phyloP scores from a whole-genome alignment of 1,139 yeast species.

The Meyerozyma sp. region DNA sequence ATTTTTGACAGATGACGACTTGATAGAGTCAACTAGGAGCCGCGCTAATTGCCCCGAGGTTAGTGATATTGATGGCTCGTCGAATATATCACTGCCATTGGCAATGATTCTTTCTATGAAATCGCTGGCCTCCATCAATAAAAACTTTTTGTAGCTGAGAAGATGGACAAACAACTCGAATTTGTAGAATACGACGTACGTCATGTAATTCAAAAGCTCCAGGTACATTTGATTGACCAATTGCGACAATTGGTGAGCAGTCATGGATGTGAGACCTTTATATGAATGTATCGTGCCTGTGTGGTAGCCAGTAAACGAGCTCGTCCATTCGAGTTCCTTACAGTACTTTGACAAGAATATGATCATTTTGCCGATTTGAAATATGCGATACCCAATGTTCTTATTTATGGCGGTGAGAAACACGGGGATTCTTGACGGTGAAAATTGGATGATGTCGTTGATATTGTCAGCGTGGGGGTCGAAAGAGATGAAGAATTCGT shows the following conservation, averaged over 20 bases:
- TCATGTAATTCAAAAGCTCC: constrained; percentile 54
- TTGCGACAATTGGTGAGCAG: constrained; percentile 18
- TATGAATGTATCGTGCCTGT: neutral
- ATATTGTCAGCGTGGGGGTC: constrained; percentile 25
- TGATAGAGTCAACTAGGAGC: constrained; percentile 61
- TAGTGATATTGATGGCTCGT: constrained; percentile 57
- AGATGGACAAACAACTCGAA: constrained; percentile 53
- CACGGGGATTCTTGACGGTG: constrained; percentile 48
- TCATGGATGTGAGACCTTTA: constrained; percentile 29
- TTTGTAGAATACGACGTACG: constrained; percentile 44
- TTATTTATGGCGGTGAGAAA: constrained; percentile 40
- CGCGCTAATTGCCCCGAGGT: constrained; percentile 65
- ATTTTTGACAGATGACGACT: constrained; percentile 54
- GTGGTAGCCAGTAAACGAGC: constrained; percentile 24
- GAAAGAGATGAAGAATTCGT: constrained; percentile 62
- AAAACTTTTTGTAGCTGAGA: constrained; percentile 55
- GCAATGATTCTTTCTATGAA: constrained; percentile 62
- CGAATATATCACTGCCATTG: constrained; percentile 51
- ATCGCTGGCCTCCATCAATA: constrained; percentile 73
- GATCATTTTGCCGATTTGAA: constrained; percentile 75
- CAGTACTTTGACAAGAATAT: constrained; percentile 65
- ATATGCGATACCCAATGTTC: constrained; percentile 49
- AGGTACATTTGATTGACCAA: constrained; percentile 48
- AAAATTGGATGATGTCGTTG: constrained; percentile 30
- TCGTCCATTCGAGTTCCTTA: constrained; percentile 53